Evolutionary conservation across 495 filamentous ascomycete species (phyloP).

Genomic region (Aspergillus olivimuriae): DNA sequence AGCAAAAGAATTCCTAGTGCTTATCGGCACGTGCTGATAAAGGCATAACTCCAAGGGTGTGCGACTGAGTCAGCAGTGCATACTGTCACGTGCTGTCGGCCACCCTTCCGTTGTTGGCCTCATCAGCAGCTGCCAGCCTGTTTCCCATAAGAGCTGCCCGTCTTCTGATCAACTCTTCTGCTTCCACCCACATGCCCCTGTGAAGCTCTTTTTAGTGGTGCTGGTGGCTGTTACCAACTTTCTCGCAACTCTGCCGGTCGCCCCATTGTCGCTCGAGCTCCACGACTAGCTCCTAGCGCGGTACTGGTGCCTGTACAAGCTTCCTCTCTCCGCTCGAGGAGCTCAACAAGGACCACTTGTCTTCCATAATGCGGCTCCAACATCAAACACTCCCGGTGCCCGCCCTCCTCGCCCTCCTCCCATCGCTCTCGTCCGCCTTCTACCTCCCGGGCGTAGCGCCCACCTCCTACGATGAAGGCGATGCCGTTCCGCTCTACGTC

Average conservation of each 20-base stretch:
- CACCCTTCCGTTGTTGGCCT: constrained; percentile 13
- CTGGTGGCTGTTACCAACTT: no score
- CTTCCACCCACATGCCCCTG: no score
- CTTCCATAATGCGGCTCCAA: constrained; percentile 37
- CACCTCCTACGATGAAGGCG: constrained; percentile 72
- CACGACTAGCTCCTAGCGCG: no score
- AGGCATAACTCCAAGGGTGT: background rate
- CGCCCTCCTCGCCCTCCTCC: constrained; percentile 25
- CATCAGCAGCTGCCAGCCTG: no score
- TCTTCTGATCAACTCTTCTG: no score
- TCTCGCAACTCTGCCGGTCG: no score
- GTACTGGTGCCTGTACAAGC: no score
- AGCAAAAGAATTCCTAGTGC: constrained; percentile 23
- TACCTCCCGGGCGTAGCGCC: constrained; percentile 96
- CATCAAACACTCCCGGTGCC: constrained; percentile 24
- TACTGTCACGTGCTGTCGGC: constrained; percentile 16
- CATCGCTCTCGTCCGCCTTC: constrained; percentile 64
- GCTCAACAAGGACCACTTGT: no score
- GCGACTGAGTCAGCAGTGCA: background rate
- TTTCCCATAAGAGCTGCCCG: no score
- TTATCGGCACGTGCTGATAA: constrained; percentile 36
- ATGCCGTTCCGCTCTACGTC: constrained; percentile 81
- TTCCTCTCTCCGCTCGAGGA: no score
- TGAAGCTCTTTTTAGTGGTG: no score
- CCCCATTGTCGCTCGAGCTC: no score